These are phyloP conservation scores for Talaromyces albobiverticillius DNA, from an alignment of 2,329 filamentous ascomycete genomes.

Conservation along the genomic window DNA sequence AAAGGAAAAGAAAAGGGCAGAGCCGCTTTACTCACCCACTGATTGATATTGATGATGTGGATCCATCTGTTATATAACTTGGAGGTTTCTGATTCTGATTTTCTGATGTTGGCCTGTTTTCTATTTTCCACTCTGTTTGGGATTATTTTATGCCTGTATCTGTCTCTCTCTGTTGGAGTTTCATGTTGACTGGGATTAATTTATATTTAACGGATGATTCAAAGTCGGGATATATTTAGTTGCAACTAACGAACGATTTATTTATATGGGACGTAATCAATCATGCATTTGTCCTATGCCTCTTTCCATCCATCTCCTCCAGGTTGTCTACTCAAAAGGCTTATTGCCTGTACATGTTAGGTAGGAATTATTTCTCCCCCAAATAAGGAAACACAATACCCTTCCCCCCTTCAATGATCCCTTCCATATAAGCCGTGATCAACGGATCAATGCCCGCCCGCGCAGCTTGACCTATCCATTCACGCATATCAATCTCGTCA, in stretches of 20 bases:
- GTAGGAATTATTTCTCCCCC: not conserved
- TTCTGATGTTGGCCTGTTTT: not conserved
- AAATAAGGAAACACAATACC: not conserved
- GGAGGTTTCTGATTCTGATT: not conserved
- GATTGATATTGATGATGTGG: not conserved
- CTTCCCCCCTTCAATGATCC: not conserved
- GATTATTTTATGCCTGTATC: too few relatives aligned
- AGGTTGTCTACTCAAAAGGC: too few relatives aligned
- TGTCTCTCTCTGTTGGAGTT: too few relatives aligned
- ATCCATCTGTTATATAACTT: not conserved
- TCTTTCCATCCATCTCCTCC: too few relatives aligned
- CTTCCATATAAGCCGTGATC: not conserved
- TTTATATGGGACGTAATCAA: not conserved
- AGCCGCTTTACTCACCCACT: not conserved
- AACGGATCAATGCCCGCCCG: not conserved
- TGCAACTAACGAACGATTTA: not conserved
- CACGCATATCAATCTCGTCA: not conserved
- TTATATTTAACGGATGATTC: not conserved
- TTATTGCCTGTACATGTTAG: too few relatives aligned
- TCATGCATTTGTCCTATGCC: not conserved
- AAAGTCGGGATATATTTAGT: not conserved
- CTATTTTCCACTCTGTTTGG: too few relatives aligned
- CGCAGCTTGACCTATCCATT: not conserved
- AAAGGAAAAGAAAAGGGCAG: not conserved
- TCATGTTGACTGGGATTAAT: too few relatives aligned